Conservation (phyloP, 768 basidiomycete genomes). For the Hericium alpestre region DNA sequence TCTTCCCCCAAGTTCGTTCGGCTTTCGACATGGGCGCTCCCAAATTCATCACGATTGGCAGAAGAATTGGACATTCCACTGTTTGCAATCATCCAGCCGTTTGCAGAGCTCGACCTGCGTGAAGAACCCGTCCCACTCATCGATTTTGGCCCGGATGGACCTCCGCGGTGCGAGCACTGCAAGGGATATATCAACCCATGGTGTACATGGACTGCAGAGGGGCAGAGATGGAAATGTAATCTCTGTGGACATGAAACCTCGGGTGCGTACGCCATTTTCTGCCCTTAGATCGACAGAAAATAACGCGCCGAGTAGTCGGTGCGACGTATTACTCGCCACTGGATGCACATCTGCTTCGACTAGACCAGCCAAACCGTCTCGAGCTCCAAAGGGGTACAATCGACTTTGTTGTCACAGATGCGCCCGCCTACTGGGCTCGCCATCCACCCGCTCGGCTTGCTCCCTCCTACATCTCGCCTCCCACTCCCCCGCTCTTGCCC, state of each 20-base stretch:
- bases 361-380: constrained; percentile 73
- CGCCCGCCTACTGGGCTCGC: constrained; percentile 74
- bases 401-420: constrained; percentile 67
- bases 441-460: constrained; percentile 46
- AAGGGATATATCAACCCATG: constrained; percentile 90
- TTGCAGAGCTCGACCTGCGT: constrained; percentile 66
- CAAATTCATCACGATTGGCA: constrained; percentile 68
- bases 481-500: constrained; percentile 37
- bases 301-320: background rate
- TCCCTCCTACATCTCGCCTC: constrained; percentile 42
- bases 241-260: constrained; percentile 75
- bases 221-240: constrained; percentile 86
- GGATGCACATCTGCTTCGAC: constrained; percentile 62
- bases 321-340: constrained; percentile 45
- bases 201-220: constrained; percentile 77
- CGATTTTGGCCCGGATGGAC: constrained; percentile 59
- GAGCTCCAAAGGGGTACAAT: constrained; percentile 88
- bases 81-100: constrained; percentile 80
- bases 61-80: constrained; percentile 78
- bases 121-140: constrained; percentile 78
- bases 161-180: constrained; percentile 76
- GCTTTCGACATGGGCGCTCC: constrained; percentile 83
- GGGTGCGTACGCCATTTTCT: constrained; percentile 40
- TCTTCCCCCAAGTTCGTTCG: constrained; percentile 87
- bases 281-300: background rate